Evolutionary conservation across 208 protist species (phyloP), one percentile per base, ranked within the genome.

Genomic region (Crithidia bombi): DNA sequence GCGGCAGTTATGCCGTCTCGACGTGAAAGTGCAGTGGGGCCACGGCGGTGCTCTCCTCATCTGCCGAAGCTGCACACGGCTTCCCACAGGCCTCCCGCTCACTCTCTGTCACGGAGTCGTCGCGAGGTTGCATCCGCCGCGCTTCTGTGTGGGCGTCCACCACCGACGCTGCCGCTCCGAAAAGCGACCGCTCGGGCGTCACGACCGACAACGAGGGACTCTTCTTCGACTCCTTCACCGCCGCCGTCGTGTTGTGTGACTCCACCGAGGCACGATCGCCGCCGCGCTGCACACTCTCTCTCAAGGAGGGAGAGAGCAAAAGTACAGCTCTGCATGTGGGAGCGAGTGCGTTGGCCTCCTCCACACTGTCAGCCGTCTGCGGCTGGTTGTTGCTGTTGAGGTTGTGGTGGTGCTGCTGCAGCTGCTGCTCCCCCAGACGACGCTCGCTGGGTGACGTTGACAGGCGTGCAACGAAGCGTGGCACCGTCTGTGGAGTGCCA

Each of bases 391-490:
- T 11, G n/a, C 28, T 17, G 44, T 5, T 44, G 33, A 17, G 12
- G 21, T 56, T 10, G 25, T 59, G 54, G n/a, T 4, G 36, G 12
- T 65, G 59, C 9, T 55, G 61, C 25, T 21, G 28, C 36, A 11
- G 33, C 52, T 17, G 44, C 10, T 51, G 41, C 47, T 65, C 64
- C 14, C 71, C 71, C 6, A 77, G 44, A 21, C 62, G 58, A 14
- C 30, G 51, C 56, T 75, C 68, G 25, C 43, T 74, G 32, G 59
- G 58, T 21, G 67, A 72, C 32, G 47, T 49, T 21, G 75, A 70
- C 6, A 80, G 69, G 10, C 56, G 63, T n/a, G 75, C 65, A 14
- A 80, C 69, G 38, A 75, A 80, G n/a, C 75, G 75, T 5, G 75
- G 75, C 4, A 75, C 52, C n/a, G 71, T 71, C 47, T 71, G 43